Evolutionary conservation across 305 asterid genomes (phyloP).

Genomic region (Rubia tinctorum): DNA sequence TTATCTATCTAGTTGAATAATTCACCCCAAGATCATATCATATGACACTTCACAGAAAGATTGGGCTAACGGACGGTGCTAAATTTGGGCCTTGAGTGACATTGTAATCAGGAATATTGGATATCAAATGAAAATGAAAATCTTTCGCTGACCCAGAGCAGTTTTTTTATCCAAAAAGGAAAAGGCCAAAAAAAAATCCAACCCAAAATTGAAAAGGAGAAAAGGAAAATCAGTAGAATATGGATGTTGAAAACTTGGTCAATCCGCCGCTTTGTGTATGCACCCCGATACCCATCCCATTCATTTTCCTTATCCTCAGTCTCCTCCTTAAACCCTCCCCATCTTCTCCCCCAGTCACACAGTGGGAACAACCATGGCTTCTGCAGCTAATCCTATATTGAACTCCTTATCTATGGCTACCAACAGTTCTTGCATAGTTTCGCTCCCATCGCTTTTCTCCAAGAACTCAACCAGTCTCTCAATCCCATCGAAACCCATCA

Average conservation of each 20-base stretch:
- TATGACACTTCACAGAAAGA: too few relatives aligned
- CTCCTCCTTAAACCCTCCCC: slow-evolving; percentile 15
- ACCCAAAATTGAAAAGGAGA: neutral
- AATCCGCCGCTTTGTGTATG: slow-evolving; percentile 6
- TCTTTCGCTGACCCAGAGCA: too few relatives aligned
- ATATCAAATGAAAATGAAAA: too few relatives aligned
- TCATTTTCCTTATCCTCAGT: slow-evolving; percentile 10
- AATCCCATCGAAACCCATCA: slow-evolving; percentile 26
- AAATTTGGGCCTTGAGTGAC: too few relatives aligned
- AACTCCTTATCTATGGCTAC: slow-evolving; percentile 39
- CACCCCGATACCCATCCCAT: slow-evolving; percentile 7
- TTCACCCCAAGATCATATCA: too few relatives aligned
- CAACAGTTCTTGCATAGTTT: slow-evolving; percentile 30
- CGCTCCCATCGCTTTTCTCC: slow-evolving; percentile 30
- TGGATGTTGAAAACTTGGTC: neutral
- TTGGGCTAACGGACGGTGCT: too few relatives aligned
- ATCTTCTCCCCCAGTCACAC: neutral
- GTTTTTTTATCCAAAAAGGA: too few relatives aligned
- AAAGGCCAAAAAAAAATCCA: too few relatives aligned
- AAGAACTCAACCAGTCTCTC: slow-evolving; percentile 18
- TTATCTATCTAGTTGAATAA: too few relatives aligned
- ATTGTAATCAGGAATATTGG: too few relatives aligned
- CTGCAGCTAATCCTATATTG: slow-evolving; percentile 22
- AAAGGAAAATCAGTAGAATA: neutral
- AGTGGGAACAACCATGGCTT: slow-evolving; percentile 26